Base-by-base conservation (phyloP, 2,329 filamentous ascomycete genomes). In the Ceratocystis albifundus region DNA sequence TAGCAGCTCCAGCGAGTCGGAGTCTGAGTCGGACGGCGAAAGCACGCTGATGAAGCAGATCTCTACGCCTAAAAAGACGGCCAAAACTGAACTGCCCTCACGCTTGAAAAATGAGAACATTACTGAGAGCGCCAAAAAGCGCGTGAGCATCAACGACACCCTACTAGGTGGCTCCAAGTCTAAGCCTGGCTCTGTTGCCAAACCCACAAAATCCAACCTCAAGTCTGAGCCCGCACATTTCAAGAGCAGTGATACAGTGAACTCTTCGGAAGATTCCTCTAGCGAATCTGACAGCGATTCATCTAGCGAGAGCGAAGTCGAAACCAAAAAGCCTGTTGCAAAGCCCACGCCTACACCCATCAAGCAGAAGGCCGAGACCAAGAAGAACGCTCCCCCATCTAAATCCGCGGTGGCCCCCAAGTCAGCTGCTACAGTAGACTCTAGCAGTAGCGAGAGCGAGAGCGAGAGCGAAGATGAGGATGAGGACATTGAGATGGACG, bases 1-100 rank as follows among this genome's bases (percentile, higher is more conserved):
- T 1, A 70, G 68, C 64, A 74, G 72, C 66, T 73, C 74, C 41
- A 74, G 73, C 46, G 73, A 73, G 53, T 71, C 71, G 32, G 71
- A 72, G 8, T 71, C 71, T 30, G 71, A 72, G 8, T 69, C 70
- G 32, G 70, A 72, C 41, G 68, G 69, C 65, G 68, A 70, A 61
- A 15, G 32, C 66, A 66, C 50, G 32, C 61, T 68, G 8, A 64
- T 68, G 28, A 68, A 68, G 61, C 64, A 68, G 64, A 66, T 59
- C 45, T 69, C 69, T 25, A 55, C 68, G 28, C 44, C 69, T 36
- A 71, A 72, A 48, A 61, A 69, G 41, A 57, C 63, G 17, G 67
- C 69, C 44, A 65, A 68, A 46, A 67, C 71, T 59, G 68, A 68
- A 10, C 46, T 67, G 7, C 53, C 64, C 6, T 65, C 68, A 17